These are phyloP conservation scores for Trichosporon sp. DNA, from an alignment of 1,284 basidiomycete species.

Conservation along the genomic window DNA sequence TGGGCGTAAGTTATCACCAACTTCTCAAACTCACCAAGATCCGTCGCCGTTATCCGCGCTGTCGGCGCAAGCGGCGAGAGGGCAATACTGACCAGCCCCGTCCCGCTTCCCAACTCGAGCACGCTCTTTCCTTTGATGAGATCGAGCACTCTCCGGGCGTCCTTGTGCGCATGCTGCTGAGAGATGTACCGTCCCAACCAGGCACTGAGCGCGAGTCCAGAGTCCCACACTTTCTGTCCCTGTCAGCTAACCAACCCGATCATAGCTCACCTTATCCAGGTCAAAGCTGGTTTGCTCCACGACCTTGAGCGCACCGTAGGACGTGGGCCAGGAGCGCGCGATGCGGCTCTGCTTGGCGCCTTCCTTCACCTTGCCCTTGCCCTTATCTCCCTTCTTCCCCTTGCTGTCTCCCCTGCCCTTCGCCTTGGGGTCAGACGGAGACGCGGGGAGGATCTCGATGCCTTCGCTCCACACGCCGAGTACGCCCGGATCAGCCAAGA, in stretches of 20 bases:
- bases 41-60: constrained; percentile 60
- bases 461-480: constrained; percentile 54
- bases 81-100: constrained; percentile 74
- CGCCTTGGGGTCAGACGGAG: constrained; percentile 9
- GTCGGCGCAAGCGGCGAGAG: constrained; percentile 60
- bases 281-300: constrained; percentile 82
- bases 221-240: constrained; percentile 86
- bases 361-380: constrained; percentile 29
- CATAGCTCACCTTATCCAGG: constrained; percentile 72
- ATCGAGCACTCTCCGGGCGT: constrained; percentile 25
- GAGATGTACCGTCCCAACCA: constrained; percentile 62
- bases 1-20: constrained; percentile 46
- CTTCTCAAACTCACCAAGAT: constrained; percentile 65
- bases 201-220: constrained; percentile 74
- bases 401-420: constrained; percentile 34
- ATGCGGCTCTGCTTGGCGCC: constrained; percentile 72
- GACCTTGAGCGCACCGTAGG: constrained; percentile 59
- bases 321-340: constrained; percentile 63
- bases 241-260: not conserved
- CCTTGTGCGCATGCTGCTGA: constrained; percentile 11
- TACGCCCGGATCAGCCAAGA: constrained; percentile 27
- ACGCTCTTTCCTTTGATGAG: not conserved
- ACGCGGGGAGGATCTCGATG: constrained; percentile 38
- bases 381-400: constrained; percentile 29
- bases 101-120: constrained; percentile 69